These are phyloP conservation scores for Dryas alaskensis DNA, from an alignment of 306 rosid genomes.

Conservation along the genomic window DNA sequence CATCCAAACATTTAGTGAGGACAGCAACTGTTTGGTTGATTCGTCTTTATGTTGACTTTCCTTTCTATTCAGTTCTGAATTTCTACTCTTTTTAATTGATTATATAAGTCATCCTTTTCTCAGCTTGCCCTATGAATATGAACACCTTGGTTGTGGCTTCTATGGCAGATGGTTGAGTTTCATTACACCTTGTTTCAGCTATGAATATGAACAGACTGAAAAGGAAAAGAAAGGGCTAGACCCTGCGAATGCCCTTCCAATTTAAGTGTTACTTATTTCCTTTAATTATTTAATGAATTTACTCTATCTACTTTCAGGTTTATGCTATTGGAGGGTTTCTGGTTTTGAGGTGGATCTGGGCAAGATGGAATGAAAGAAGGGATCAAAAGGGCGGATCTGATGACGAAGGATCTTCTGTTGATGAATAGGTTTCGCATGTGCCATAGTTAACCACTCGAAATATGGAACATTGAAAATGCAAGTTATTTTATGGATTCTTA, in stretches of 20 bases:
- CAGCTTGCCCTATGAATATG: neutral
- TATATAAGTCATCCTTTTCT: too few relatives aligned
- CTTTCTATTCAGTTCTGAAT: neutral
- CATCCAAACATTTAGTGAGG: neutral
- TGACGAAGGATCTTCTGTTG: slow-evolving; percentile 23
- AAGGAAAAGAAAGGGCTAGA: neutral
- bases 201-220: neutral
- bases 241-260: neutral
- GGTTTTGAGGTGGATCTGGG: slow-evolving; percentile 71
- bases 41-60: neutral
- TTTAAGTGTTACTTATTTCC: neutral
- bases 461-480: neutral
- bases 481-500: neutral
- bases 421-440: neutral
- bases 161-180: neutral
- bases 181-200: neutral
- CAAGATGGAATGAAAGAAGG: slow-evolving; percentile 84
- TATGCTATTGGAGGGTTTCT: slow-evolving; percentile 69
- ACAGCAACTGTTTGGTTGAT: neutral
- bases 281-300: neutral
- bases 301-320: slow-evolving; percentile 44
- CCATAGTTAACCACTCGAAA: neutral
- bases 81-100: neutral
- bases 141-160: neutral
- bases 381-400: slow-evolving; percentile 36